Percentiles rank a stretch among this genome's conserved stretches.
Conservation (phyloP, 306 rosid species). For the Ceratonia siliqua region DNA sequence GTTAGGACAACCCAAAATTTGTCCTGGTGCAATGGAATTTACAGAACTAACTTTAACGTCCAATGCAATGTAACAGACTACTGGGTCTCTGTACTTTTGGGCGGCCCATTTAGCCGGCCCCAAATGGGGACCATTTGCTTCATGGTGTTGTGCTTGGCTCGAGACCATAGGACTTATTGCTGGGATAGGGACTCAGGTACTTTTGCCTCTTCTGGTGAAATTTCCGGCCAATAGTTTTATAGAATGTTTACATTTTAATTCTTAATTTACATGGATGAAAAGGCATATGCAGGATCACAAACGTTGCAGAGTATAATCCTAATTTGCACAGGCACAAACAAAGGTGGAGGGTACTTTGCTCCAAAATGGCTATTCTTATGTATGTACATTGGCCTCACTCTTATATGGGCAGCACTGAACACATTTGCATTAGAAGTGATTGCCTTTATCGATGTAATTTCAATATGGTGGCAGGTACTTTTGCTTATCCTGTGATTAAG, state of each 20-base stretch:
- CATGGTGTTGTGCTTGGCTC: conserved; percentile 96
- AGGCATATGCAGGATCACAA: conserved; percentile 94
- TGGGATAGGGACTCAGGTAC: conserved; percentile 88
- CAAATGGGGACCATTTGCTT: conserved; percentile 90
- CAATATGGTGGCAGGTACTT: conserved; percentile 94
- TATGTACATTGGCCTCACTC: conserved; percentile 76
- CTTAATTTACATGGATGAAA: conserved; percentile 38
- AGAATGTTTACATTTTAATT: conserved; percentile 25
- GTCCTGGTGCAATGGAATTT: conserved; percentile 23
- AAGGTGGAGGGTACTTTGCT: conserved; percentile 82
- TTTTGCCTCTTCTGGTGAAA: not conserved
- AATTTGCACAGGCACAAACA: conserved; percentile 71
- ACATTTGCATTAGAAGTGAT: conserved; percentile 80
- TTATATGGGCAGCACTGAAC: conserved; percentile 83
- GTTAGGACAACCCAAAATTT: too few relatives aligned
- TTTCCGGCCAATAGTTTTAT: not conserved
- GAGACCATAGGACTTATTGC: conserved; percentile 86
- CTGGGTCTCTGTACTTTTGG: conserved; percentile 93
- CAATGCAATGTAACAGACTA: conserved; percentile 56
- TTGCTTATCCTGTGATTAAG: conserved; percentile 5
- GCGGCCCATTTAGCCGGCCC: conserved; percentile 96
- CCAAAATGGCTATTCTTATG: conserved; percentile 85
- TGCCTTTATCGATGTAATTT: conserved; percentile 72
- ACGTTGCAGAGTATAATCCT: conserved; percentile 75
- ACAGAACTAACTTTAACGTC: conserved; percentile 33